Base-by-base conservation (phyloP, 192 early-diverging fungal species). In the Umbelopsis sp. region DNA sequence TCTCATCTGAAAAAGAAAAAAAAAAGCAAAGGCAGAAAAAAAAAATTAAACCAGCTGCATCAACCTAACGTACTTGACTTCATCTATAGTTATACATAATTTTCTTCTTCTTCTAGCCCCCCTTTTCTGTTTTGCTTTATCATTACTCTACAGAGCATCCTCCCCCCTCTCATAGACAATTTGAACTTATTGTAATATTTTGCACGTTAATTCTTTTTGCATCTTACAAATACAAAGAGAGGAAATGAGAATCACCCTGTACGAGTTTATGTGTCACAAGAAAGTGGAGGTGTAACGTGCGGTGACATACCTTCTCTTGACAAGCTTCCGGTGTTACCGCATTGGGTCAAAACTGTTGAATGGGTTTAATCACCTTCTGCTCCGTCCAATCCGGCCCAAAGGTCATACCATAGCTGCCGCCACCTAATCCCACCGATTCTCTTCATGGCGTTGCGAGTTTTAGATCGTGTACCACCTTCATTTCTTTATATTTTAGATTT, bases 311-410 rank as follows among this genome's bases (percentile, higher is more conserved):
- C 27, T 33, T 16, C 33, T 27, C 18, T 16, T 61, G 55, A 61
- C 55, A 61, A 61, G 55, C 27, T 35, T 41, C 55, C 55, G 55
- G 55, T 61, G 9, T 61, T 61, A 16, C 55, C 55, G 16, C 2
- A 61, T 61, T 61, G 33, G 55, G 55, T 61, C 55, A 61, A 61
- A 61, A 25, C 55, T 61, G 25, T 35, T 61, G 55, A 25, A 52
- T 21, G 25, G 21, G 21, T 52, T 25, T 52, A 41, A 41, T 41
- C 37, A 41, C 37, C 37, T 41, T 41, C 10, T 10, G 37, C 37
- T 41, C 37, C 37, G 37, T 41, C 5, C 37, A 41, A 41, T 41
- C 37, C 10, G 37, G 37, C 37, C 37, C 37, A 41, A 41, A 41
- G 37, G 6, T 41, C 37, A 41, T 41, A 41, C 37, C 37, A 41